Conservation (phyloP, 192 early-diverging fungal species). For the Podila minutissima region DNA sequence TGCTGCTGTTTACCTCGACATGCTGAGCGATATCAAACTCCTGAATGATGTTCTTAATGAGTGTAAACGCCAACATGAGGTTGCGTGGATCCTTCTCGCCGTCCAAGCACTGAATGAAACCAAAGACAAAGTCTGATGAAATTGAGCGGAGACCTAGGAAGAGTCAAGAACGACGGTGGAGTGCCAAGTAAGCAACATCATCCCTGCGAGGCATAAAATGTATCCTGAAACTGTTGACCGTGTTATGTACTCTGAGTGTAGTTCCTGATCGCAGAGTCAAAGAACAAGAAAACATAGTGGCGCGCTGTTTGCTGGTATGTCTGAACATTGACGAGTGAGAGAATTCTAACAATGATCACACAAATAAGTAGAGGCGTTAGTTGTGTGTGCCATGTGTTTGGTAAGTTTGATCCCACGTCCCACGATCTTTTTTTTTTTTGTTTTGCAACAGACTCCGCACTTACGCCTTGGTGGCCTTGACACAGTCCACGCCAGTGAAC, state of each 20-base stretch:
- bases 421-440: background rate
- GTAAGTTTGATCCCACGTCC: background rate
- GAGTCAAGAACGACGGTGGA: background rate
- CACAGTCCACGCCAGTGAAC: constrained; percentile 65
- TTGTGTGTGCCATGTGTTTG: background rate
- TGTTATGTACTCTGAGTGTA: constrained; percentile 49
- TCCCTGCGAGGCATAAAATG: background rate
- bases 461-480: constrained; percentile 62
- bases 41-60: constrained; percentile 73
- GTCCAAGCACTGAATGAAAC: constrained; percentile 90
- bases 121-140: constrained; percentile 78
- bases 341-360: constrained; percentile 62
- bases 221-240: background rate
- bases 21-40: constrained; percentile 84
- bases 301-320: constrained; percentile 89
- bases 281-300: constrained; percentile 74
- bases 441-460: constrained; percentile 2
- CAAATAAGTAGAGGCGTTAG: background rate
- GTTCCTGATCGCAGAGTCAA: constrained; percentile 73
- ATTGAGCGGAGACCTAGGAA: constrained; percentile 68
- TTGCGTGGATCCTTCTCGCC: constrained; percentile 99
- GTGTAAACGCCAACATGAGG: constrained; percentile 86
- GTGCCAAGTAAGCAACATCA: constrained; percentile 3
- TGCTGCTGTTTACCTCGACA: constrained; percentile 67
- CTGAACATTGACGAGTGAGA: constrained; percentile 90